Evolutionary conservation across 257 asterid species (phyloP).

Genomic region (Solanum arcanum): DNA sequence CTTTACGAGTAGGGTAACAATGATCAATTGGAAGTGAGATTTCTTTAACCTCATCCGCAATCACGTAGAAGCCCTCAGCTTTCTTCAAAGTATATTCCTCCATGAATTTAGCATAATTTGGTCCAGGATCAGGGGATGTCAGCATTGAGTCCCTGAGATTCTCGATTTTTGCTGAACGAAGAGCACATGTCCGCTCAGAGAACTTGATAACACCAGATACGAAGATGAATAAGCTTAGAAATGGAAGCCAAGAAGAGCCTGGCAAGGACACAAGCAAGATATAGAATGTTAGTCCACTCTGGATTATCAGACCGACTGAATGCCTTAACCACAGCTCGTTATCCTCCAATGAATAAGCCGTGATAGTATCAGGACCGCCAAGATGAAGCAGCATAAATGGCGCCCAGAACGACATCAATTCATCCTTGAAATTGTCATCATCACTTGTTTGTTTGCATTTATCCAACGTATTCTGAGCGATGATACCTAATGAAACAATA

Average conservation of each 20-base stretch:
- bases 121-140: conserved; percentile 39
- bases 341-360: conserved; percentile 47
- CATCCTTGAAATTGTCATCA: background rate
- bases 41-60: conserved; percentile 22
- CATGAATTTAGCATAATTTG: conserved; percentile 39
- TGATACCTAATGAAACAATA: conserved; percentile 26
- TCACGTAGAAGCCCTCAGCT: conserved; percentile 25
- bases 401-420: conserved; percentile 38
- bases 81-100: conserved; percentile 29
- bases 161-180: conserved; percentile 21
- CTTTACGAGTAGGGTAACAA: background rate
- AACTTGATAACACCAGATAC: conserved; percentile 29
- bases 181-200: conserved; percentile 24
- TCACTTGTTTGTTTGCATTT: background rate
- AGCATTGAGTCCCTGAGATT: conserved; percentile 25
- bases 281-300: conserved; percentile 26
- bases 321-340: conserved; percentile 53
- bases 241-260: conserved; percentile 20
- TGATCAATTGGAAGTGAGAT: conserved; percentile 12
- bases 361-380: conserved; percentile 57
- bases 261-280: conserved; percentile 22
- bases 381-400: conserved; percentile 41
- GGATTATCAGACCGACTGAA: conserved; percentile 26
- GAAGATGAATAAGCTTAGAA: conserved; percentile 2
- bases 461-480: conserved; percentile 27